phyloP scores from a whole-genome alignment of 768 basidiomycete species.

The Psilocybe sp. region DNA sequence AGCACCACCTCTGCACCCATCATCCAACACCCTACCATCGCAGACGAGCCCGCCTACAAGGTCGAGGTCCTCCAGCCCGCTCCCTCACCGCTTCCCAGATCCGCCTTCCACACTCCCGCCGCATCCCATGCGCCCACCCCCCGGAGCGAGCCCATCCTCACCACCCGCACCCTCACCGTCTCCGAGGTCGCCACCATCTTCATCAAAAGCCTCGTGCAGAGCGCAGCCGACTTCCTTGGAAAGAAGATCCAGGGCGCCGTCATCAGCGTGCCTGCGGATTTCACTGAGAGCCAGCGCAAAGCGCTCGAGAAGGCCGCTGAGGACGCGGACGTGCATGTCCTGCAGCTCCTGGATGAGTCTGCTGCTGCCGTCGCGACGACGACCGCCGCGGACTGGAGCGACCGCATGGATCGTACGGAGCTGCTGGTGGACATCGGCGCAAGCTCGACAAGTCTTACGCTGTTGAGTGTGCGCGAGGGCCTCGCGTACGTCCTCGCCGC shows the following conservation, averaged over 20 bases:
- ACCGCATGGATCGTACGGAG: conserved; percentile 63
- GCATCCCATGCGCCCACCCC: conserved; percentile 70
- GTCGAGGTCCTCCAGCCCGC: conserved; percentile 80
- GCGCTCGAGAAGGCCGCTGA: conserved; percentile 74
- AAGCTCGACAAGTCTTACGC: conserved; percentile 64
- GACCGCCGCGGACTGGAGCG: conserved; percentile 41
- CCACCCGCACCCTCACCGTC: conserved; percentile 72
- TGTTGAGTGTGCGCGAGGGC: conserved; percentile 76
- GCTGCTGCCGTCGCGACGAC: conserved; percentile 70
- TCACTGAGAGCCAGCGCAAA: conserved; percentile 61
- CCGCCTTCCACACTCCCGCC: conserved; percentile 57
- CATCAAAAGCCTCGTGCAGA: conserved; percentile 78
- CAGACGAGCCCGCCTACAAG: conserved; percentile 79
- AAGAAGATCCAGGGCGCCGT: conserved; percentile 77
- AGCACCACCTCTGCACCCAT: conserved; percentile 62
- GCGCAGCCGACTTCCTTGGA: conserved; percentile 90
- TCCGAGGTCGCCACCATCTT: conserved; percentile 85
- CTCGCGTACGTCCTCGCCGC: conserved; percentile 64
- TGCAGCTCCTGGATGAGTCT: conserved; percentile 86
- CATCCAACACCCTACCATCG: conserved; percentile 69
- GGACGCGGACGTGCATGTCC: conserved; percentile 78
- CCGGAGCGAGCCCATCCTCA: conserved; percentile 65
- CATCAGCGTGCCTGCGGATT: conserved; percentile 77
- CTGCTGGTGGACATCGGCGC: conserved; percentile 81
- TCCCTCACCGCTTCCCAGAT: conserved; percentile 59